phyloP scores from a whole-genome alignment of 306 rosid species.

The Castanea crenata region DNA sequence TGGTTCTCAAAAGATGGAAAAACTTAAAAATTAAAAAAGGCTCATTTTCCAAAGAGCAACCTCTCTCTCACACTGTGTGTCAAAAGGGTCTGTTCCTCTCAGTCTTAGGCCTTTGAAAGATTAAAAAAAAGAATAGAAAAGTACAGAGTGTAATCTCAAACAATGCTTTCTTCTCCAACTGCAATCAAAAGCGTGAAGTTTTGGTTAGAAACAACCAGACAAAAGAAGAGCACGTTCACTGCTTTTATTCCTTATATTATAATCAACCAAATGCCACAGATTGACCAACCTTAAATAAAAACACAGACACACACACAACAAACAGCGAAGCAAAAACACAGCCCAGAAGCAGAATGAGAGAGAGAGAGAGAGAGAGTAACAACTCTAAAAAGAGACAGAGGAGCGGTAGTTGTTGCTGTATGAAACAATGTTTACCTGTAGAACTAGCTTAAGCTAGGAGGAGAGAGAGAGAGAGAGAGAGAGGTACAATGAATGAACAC shows the following conservation, averaged over 20 bases:
- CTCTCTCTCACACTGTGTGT: slow-evolving; percentile 38
- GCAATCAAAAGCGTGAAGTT: slow-evolving; percentile 73
- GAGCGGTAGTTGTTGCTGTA: slow-evolving; percentile 15
- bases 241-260: slow-evolving; percentile 40
- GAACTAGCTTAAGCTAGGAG: slow-evolving; percentile 8
- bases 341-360: slow-evolving; percentile 29
- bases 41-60: slow-evolving; percentile 63
- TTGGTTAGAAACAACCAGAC: slow-evolving; percentile 44
- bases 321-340: slow-evolving; percentile 53
- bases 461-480: slow-evolving; percentile 30
- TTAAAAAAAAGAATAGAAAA: slow-evolving; percentile 43
- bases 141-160: slow-evolving; percentile 12
- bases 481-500: slow-evolving; percentile 41
- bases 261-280: slow-evolving; percentile 46
- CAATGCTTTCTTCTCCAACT: slow-evolving; percentile 15
- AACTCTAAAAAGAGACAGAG: not conserved
- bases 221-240: slow-evolving; percentile 74
- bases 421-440: slow-evolving; percentile 47
- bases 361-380: not conserved
- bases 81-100: slow-evolving; percentile 42
- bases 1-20: slow-evolving; percentile 85
- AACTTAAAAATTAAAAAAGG: slow-evolving; percentile 17
- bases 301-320: slow-evolving; percentile 19
- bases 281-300: slow-evolving; percentile 36
- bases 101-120: slow-evolving; percentile 28